Percentiles rank a stretch among this genome's conserved stretches.
These are phyloP conservation scores for Mycena kentingensis DNA, from an alignment of 768 basidiomycete species.

Conservation along the genomic window DNA sequence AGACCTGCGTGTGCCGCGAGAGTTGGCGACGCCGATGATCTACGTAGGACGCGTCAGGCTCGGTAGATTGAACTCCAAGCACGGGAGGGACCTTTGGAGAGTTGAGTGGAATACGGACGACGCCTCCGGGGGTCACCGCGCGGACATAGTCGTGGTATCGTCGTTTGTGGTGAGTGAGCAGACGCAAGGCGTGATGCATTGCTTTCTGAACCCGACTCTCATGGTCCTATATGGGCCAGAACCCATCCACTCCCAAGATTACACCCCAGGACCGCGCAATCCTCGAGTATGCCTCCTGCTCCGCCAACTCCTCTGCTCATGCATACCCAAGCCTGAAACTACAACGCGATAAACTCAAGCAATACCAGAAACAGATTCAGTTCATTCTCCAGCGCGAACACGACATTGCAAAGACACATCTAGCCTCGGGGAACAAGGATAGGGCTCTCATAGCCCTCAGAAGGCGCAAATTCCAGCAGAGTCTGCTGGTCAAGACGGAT, in stretches of 20 bases:
- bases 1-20: slow-evolving; percentile 75
- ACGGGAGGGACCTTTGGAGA: slow-evolving; percentile 53
- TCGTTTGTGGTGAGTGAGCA: neutral
- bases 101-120: slow-evolving; percentile 66
- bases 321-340: slow-evolving; percentile 73
- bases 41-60: slow-evolving; percentile 2
- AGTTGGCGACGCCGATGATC: slow-evolving; percentile 73
- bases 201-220: slow-evolving; percentile 1
- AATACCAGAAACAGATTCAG: slow-evolving; percentile 97
- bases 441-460: slow-evolving; percentile 86
- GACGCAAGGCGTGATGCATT: slow-evolving; percentile 1
- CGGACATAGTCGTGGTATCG: slow-evolving; percentile 76
- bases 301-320: slow-evolving; percentile 11
- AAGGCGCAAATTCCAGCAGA: slow-evolving; percentile 91
- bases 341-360: slow-evolving; percentile 92
- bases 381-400: slow-evolving; percentile 83
- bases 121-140: slow-evolving; percentile 54
- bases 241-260: slow-evolving; percentile 81
- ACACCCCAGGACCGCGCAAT: slow-evolving; percentile 94
- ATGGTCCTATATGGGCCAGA: slow-evolving; percentile 64
- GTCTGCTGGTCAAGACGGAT: slow-evolving; percentile 85
- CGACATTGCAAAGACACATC: slow-evolving; percentile 82
- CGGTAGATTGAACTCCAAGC: neutral
- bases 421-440: slow-evolving; percentile 81
- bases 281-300: slow-evolving; percentile 65